Evolutionary conservation across 1,284 basidiomycete species (phyloP).

Genomic region (Schizopora paradoxa): DNA sequence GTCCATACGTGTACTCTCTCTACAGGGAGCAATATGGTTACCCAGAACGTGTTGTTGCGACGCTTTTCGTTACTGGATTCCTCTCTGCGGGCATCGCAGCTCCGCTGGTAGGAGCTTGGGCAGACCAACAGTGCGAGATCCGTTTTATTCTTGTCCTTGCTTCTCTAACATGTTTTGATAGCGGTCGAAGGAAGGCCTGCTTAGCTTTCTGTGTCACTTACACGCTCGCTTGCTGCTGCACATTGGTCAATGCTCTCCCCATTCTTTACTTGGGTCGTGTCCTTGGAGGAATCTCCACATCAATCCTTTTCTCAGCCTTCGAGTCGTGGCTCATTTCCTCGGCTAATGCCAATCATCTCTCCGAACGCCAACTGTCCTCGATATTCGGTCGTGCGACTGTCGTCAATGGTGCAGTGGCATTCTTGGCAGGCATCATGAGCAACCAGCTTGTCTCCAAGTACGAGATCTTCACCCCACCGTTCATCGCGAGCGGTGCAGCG

Average conservation of each 20-base stretch:
- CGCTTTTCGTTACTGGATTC: constrained; percentile 70
- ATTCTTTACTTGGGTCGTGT: constrained; percentile 56
- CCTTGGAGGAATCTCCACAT: constrained; percentile 64
- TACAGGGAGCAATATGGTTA: constrained; percentile 65
- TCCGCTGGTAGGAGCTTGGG: constrained; percentile 69
- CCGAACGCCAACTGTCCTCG: constrained; percentile 53
- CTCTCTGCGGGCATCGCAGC: constrained; percentile 62
- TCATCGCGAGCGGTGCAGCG: constrained; percentile 53
- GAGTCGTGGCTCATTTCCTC: constrained; percentile 71
- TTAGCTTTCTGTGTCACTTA: constrained; percentile 65
- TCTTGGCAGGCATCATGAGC: constrained; percentile 57
- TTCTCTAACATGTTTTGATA: constrained; percentile 26
- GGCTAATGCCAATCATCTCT: constrained; percentile 44
- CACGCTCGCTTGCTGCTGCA: constrained; percentile 49
- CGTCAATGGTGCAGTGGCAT: constrained; percentile 66
- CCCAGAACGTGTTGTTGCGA: constrained; percentile 56
- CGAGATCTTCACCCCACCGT: constrained; percentile 50
- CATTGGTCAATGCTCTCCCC: constrained; percentile 50
- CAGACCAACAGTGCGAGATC: constrained; percentile 67
- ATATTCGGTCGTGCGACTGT: constrained; percentile 70
- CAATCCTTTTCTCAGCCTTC: constrained; percentile 69
- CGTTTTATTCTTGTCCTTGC: not conserved
- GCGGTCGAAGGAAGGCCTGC: constrained; percentile 63
- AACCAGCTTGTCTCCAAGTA: constrained; percentile 28
- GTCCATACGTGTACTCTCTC: constrained; percentile 68